phyloP scores from a whole-genome alignment of 805 yeast genomes.

The Cyberlindnera galapagoensis region DNA sequence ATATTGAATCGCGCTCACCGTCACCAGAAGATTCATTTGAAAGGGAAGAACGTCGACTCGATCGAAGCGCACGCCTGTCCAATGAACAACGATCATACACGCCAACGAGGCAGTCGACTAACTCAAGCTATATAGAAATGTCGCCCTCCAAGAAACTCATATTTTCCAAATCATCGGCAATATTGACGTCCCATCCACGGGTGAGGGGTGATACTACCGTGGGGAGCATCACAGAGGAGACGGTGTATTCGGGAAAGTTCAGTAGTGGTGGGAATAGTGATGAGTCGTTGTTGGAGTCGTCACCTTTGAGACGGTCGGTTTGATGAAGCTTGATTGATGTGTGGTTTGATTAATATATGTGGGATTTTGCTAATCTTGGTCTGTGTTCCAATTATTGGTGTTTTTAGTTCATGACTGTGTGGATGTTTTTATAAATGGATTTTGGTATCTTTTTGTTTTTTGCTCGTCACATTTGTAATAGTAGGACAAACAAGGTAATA shows the following conservation, averaged over 20 bases:
- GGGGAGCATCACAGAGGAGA: slow-evolving; percentile 19
- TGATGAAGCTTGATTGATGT: not conserved
- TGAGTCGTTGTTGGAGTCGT: slow-evolving; percentile 4
- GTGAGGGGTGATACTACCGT: slow-evolving; percentile 11
- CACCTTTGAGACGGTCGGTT: too few relatives aligned
- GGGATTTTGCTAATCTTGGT: too few relatives aligned
- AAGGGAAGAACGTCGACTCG: slow-evolving; percentile 14
- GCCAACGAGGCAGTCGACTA: slow-evolving; percentile 3
- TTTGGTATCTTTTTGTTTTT: too few relatives aligned
- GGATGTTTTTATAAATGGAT: too few relatives aligned
- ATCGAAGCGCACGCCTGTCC: slow-evolving; percentile 7
- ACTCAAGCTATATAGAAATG: slow-evolving; percentile 5
- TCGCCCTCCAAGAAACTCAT: slow-evolving; percentile 16
- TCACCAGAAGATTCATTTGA: slow-evolving; percentile 21
- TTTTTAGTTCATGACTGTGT: too few relatives aligned
- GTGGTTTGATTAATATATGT: not conserved
- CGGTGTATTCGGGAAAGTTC: slow-evolving; percentile 18
- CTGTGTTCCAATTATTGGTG: too few relatives aligned
- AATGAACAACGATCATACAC: slow-evolving; percentile 6
- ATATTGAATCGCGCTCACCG: not conserved
- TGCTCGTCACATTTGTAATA: slow-evolving; percentile 34
- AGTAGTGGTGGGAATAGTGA: slow-evolving; percentile 7
- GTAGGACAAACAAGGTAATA: slow-evolving; percentile 42
- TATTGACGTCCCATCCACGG: slow-evolving; percentile 7
- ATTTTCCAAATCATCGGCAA: slow-evolving; percentile 13